phyloP scores from a whole-genome alignment of 1,284 basidiomycete genomes.

The Ceratobasidium sp. region DNA sequence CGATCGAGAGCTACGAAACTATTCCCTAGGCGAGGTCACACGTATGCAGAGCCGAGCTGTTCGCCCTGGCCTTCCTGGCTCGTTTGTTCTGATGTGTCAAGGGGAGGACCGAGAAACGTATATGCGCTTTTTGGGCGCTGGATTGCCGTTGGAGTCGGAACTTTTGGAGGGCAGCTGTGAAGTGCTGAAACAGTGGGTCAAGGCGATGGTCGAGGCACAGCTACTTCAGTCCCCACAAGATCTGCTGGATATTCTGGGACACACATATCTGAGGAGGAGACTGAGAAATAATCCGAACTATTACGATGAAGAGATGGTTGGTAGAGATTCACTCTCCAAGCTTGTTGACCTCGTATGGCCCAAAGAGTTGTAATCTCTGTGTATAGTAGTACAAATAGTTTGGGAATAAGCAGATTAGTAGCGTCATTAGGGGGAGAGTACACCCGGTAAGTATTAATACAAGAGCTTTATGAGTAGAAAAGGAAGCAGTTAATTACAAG shows the following conservation, averaged over 20 bases:
- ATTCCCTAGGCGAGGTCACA: slow-evolving; percentile 82
- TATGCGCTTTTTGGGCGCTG: slow-evolving; percentile 83
- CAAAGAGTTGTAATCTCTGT: neutral
- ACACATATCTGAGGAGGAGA: slow-evolving; percentile 82
- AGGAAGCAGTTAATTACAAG: neutral
- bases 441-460: too few species aligned
- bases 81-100: slow-evolving; percentile 89
- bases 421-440: too few species aligned
- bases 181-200: slow-evolving; percentile 66
- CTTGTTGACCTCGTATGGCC: slow-evolving; percentile 69
- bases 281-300: slow-evolving; percentile 85
- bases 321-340: slow-evolving; percentile 66
- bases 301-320: slow-evolving; percentile 70
- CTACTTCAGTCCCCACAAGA: slow-evolving; percentile 69
- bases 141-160: slow-evolving; percentile 88
- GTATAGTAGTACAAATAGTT: slow-evolving; percentile 49
- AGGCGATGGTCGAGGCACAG: slow-evolving; percentile 55
- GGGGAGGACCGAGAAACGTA: slow-evolving; percentile 82
- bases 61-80: slow-evolving; percentile 68
- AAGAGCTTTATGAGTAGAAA: too few species aligned
- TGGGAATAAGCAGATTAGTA: neutral
- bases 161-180: slow-evolving; percentile 64
- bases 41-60: slow-evolving; percentile 92
- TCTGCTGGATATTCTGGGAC: slow-evolving; percentile 78
- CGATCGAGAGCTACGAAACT: slow-evolving; percentile 80